phyloP scores from a whole-genome alignment of 306 rosid species.

The Quercus wislizeni region DNA sequence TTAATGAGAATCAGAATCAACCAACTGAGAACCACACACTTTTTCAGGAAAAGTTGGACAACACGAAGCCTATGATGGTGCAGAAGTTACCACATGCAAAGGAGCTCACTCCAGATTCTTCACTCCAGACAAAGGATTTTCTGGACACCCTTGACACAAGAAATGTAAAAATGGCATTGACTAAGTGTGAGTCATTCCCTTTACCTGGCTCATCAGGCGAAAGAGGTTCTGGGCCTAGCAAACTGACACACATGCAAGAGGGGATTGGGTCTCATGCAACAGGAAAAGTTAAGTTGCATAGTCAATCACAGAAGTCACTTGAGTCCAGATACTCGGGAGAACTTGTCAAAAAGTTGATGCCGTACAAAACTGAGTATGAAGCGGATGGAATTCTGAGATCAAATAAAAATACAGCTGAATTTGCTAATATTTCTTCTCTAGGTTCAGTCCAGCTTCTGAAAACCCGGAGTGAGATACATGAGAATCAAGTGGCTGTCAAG shows the following conservation, averaged over 20 bases:
- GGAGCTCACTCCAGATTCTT: slow-evolving; percentile 47
- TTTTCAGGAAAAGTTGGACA: slow-evolving; percentile 3
- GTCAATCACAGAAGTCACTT: neutral
- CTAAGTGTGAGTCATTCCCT: slow-evolving; percentile 54
- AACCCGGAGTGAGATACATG: neutral
- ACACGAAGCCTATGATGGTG: neutral
- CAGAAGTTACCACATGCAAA: slow-evolving; percentile 38
- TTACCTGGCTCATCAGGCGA: slow-evolving; percentile 15
- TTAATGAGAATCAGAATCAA: slow-evolving; percentile 25
- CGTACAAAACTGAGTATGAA: neutral
- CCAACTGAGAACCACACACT: neutral
- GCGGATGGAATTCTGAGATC: neutral
- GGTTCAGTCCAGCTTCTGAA: slow-evolving; percentile 3
- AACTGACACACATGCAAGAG: slow-evolving; percentile 22
- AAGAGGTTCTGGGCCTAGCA: slow-evolving; percentile 22
- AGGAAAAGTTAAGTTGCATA: slow-evolving; percentile 3
- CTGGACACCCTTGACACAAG: slow-evolving; percentile 58
- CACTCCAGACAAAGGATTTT: slow-evolving; percentile 52
- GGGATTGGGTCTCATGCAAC: neutral
- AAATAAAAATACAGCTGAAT: neutral
- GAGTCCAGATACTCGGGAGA: slow-evolving; percentile 1
- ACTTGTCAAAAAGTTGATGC: slow-evolving; percentile 2
- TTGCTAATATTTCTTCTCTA: neutral
- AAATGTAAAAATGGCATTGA: slow-evolving; percentile 27
- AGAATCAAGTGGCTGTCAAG: slow-evolving; percentile 24